phyloP scores from a whole-genome alignment of 1,139 yeast genomes.

The Petasospora rhodanensis region DNA sequence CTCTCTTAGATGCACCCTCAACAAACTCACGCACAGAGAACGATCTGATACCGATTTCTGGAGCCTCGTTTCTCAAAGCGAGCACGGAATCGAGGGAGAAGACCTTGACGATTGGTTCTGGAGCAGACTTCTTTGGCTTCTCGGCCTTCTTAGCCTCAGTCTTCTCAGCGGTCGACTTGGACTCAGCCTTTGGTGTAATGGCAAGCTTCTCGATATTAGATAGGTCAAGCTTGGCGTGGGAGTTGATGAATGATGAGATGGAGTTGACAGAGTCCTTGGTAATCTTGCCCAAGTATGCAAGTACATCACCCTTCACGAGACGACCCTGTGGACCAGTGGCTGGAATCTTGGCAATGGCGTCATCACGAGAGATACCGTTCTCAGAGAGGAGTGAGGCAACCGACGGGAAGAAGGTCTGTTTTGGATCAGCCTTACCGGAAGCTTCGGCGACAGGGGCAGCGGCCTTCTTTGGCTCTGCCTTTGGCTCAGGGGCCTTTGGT shows the following conservation, averaged over 20 bases:
- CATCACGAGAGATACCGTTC: constrained; percentile 59
- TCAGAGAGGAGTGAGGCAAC: constrained; percentile 63
- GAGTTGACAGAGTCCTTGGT: constrained; percentile 46
- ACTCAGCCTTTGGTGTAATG: constrained; percentile 34
- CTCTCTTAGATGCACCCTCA: constrained; percentile 34
- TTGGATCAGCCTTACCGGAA: constrained; percentile 45
- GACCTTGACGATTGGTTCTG: constrained; percentile 27
- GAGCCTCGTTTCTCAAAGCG: constrained; percentile 14
- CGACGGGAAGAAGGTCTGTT: constrained; percentile 73
- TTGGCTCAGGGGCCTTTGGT: constrained; percentile 16
- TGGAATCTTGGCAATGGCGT: constrained; percentile 64
- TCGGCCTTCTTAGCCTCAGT: constrained; percentile 16
- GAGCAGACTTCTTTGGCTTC: constrained; percentile 28
- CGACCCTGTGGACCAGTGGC: constrained; percentile 92
- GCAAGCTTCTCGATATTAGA: constrained; percentile 56
- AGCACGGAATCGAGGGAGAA: constrained; percentile 24
- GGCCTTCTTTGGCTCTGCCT: constrained; percentile 18
- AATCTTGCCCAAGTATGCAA: constrained; percentile 76
- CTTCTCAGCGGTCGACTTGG: constrained; percentile 1
- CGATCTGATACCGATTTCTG: constrained; percentile 26
- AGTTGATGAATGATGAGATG: constrained; percentile 53
- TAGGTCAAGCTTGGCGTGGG: constrained; percentile 67
- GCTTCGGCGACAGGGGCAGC: constrained; percentile 7
- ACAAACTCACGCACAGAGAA: constrained; percentile 29
- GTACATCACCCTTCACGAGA: constrained; percentile 83